Evolutionary conservation across 108 stramenopile genomes (phyloP).

Genomic region (Pseudonitzschia delicatissima): DNA sequence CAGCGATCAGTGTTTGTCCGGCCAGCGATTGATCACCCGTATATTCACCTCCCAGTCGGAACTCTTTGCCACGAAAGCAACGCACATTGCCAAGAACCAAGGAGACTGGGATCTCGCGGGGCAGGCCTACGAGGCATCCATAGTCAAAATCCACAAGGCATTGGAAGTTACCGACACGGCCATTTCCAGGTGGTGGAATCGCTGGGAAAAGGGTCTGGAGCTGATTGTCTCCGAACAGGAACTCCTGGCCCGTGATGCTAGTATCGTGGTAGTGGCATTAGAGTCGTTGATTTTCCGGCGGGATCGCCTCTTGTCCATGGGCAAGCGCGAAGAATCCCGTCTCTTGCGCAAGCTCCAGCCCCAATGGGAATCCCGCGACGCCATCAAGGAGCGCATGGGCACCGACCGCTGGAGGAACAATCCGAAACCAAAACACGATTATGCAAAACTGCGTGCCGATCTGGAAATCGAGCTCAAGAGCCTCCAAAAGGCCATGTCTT

Average conservation of each 20-base stretch:
- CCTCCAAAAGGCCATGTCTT: constrained; percentile 24
- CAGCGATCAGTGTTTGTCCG: too few species aligned
- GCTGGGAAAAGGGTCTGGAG: neutral
- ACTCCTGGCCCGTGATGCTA: constrained; percentile 29
- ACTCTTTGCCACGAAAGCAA: constrained; percentile 15
- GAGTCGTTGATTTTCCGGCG: constrained; percentile 12
- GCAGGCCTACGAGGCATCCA: neutral
- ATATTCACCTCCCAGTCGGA: constrained; percentile 21
- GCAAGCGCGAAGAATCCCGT: constrained; percentile 1
- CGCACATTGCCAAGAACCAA: neutral
- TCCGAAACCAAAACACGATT: constrained; percentile 32
- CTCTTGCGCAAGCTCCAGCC: constrained; percentile 30
- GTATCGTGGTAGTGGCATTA: constrained; percentile 36
- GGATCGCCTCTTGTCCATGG: constrained; percentile 11
- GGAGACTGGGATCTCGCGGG: constrained; percentile 17
- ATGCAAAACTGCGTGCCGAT: constrained; percentile 27
- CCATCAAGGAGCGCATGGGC: constrained; percentile 32
- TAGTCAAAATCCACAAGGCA: constrained; percentile 25
- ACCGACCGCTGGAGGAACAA: constrained; percentile 49
- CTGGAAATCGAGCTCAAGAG: constrained; percentile 29
- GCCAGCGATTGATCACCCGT: constrained; percentile 22
- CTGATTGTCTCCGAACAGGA: neutral
- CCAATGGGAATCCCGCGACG: constrained; percentile 48
- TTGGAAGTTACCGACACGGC: constrained; percentile 25
- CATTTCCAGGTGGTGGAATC: constrained; percentile 15